Evolutionary conservation across 78 protist genomes (phyloP).

Genomic region (Monocercomonoides exilis): DNA sequence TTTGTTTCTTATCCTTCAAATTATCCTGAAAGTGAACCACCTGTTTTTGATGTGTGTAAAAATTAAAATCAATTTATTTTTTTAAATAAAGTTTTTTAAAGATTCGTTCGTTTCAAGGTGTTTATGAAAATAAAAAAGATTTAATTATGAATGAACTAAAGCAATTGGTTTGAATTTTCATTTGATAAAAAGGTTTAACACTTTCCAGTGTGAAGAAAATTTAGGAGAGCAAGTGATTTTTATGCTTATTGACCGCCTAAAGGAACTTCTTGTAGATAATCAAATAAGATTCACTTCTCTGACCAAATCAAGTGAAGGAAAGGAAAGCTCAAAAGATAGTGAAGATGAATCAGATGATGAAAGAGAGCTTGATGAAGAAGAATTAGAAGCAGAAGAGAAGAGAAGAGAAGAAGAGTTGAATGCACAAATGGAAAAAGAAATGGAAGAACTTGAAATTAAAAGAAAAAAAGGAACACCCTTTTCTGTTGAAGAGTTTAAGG

Average conservation of each 20-base stretch:
- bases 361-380: neutral
- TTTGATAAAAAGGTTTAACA: no score
- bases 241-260: neutral
- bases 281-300: neutral
- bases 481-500: neutral
- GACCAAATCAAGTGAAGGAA: neutral
- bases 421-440: neutral
- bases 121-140: neutral
- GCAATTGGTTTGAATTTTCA: neutral
- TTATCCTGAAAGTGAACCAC: no score
- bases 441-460: neutral
- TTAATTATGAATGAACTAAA: neutral
- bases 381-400: neutral
- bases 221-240: neutral
- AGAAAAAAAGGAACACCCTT: neutral
- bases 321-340: neutral
- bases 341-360: neutral
- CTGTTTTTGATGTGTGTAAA: no score
- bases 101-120: no score
- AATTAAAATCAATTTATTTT: no score
- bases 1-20: no score
- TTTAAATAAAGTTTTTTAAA: no score
- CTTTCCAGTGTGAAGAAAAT: neutral
- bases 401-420: neutral
- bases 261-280: neutral